Percentiles rank a stretch among this genome's conserved stretches.
Conservation (phyloP, 1,284 basidiomycete genomes). For the Apiotrichum akiyoshidainum region DNA sequence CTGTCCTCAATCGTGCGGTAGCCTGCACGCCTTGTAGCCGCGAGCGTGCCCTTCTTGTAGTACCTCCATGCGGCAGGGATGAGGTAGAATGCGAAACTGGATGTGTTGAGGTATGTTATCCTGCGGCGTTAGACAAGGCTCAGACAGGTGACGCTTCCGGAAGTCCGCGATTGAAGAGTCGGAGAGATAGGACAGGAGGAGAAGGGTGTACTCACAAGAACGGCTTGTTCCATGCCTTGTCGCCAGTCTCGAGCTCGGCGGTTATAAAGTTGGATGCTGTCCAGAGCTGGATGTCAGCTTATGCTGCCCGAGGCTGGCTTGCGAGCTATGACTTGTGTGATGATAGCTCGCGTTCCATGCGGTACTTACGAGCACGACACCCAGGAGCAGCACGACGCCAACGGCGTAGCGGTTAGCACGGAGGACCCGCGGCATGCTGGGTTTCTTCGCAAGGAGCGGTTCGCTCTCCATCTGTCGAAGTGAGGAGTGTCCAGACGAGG, state of each 20-base stretch:
- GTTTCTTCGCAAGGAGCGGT: slow-evolving; percentile 27
- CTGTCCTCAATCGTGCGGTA: neutral
- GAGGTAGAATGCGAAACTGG: slow-evolving; percentile 84
- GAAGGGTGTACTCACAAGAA: slow-evolving; percentile 40
- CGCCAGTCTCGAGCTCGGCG: slow-evolving; percentile 42
- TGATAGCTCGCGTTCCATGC: neutral
- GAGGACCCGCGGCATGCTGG: slow-evolving; percentile 9
- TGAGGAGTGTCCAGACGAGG: neutral
- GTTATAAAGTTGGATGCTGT: slow-evolving; percentile 48
- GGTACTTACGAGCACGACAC: slow-evolving; percentile 31
- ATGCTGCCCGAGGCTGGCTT: neutral
- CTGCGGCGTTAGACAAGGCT: slow-evolving; percentile 20
- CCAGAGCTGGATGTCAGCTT: slow-evolving; percentile 34
- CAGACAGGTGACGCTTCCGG: too few species aligned
- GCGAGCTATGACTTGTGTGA: too few species aligned
- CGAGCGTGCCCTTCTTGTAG: slow-evolving; percentile 11
- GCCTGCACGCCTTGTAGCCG: neutral
- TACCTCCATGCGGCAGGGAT: slow-evolving; percentile 56
- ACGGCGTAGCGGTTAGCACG: slow-evolving; percentile 32
- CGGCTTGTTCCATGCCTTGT: slow-evolving; percentile 48
- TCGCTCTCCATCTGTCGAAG: slow-evolving; percentile 25
- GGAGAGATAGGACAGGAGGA: too few species aligned
- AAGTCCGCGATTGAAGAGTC: too few species aligned
- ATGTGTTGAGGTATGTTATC: slow-evolving; percentile 51
- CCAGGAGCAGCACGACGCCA: slow-evolving; percentile 35